Evolutionary conservation across 352 stramenopile genomes (phyloP), one percentile per base, ranked within the genome.

Genomic region (Aphanomyces stellatus): DNA sequence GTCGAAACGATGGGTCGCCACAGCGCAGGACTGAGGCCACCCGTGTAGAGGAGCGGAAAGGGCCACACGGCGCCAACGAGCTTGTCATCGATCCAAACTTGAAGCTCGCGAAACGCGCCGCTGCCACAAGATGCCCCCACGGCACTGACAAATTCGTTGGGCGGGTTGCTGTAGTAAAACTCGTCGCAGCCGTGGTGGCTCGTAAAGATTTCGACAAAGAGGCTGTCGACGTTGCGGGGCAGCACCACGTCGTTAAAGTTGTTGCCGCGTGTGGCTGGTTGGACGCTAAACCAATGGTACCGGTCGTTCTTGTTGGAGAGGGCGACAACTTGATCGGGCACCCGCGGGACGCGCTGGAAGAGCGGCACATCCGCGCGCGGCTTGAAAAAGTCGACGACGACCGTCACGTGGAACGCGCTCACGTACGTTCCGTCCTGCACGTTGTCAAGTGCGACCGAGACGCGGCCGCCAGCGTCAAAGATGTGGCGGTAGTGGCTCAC

Each of bases 101-200:
- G 83, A 4, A 91, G 71, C 57, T 91, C 83, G 19, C 82, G 72
- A 56, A 90, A 91, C 24, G 82, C 74, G 0, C 83, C 83, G 24
- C 71, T 76, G 15, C 78, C 73, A 34, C 80, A 88, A 28, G 46
- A 27, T 6, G 49, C 59, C 11, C 74, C 70, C 15, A 68, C 13
- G 6, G 43, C 37, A 41, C 74, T 28, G 0, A 74, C 69, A 40
- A 72, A 80, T 19, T 73, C 61, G 27, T 69, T 69, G 1, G 81
- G 79, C 13, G 80, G 76, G 41, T 91, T 91, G 3, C 75, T 69
- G 69, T 90, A 91, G 62, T 75, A 86, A 61, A 89, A 89, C 69
- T 89, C 81, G 71, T 89, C 81, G 65, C 81, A 89, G 55, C 87
- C 77, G 65, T 89, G 81, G 62, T 89, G 81, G 65, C 79, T 87